Percentiles rank a stretch among this genome's conserved stretches.
phyloP scores from a whole-genome alignment of 495 filamentous ascomycete genomes.

The Neurospora sp. region DNA sequence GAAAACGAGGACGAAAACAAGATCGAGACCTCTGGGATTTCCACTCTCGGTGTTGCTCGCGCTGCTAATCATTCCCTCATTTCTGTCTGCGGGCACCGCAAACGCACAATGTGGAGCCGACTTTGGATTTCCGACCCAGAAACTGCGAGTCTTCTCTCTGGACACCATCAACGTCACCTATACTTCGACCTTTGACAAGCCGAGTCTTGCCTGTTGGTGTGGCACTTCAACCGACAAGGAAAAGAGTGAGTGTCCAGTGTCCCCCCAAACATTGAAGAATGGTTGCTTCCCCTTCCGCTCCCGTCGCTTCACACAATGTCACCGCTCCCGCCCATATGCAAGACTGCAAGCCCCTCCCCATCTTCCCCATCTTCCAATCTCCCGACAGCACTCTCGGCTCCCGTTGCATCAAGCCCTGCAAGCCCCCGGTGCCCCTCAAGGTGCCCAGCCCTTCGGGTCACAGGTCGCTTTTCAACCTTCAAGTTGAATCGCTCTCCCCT shows the following conservation, averaged over 20 bases:
- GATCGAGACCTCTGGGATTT: not conserved
- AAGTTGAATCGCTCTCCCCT: not conserved
- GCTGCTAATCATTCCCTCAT: constrained; percentile 8
- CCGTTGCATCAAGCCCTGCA: not conserved
- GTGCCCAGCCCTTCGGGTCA: not conserved
- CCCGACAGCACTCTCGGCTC: not conserved
- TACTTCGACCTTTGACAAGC: constrained; percentile 13
- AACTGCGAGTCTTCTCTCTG: constrained; percentile 4
- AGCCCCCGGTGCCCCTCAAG: not conserved
- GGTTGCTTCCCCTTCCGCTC: not conserved
- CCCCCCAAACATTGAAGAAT: not conserved
- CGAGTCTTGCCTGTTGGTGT: constrained; percentile 18
- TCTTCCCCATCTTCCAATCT: not conserved
- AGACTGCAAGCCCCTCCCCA: not conserved
- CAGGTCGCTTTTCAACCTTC: not conserved
- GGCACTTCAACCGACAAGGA: constrained; percentile 1
- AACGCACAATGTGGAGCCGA: constrained; percentile 10
- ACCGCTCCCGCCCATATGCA: not conserved
- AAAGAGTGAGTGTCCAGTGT: constrained; percentile 1
- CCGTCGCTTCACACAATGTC: not conserved
- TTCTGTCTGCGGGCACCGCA: constrained; percentile 10
- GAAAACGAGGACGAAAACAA: constrained; percentile 4
- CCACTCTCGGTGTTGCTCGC: constrained; percentile 1
- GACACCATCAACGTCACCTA: constrained; percentile 22
- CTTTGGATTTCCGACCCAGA: constrained; percentile 10